Evolutionary conservation across 2,329 filamentous ascomycete species (phyloP), one percentile per base, ranked within the genome.

Genomic region (Hypoxylon sp.): DNA sequence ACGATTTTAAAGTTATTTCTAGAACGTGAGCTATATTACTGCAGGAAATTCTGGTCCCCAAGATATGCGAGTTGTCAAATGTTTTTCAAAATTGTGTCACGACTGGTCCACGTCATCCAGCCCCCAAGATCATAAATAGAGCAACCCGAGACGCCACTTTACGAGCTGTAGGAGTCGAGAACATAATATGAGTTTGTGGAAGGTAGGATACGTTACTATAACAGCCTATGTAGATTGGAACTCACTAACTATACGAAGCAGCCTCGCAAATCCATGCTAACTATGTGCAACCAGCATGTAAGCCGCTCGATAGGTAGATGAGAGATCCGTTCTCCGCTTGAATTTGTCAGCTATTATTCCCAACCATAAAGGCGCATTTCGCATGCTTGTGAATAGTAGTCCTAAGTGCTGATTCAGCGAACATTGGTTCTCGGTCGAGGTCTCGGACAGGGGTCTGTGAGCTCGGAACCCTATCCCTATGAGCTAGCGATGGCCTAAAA

Each of bases 61-160:
- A 48, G 29, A 59, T 55, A 59, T 57, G 55, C 50, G 35, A 64
- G 59, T n/a, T 61, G 55, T 54, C 55, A 35, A 61, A 29, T 51
- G 29, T 39, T 55, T 65, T 47, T 26, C 26, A 39, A 44, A 51
- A 19, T 48, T 58, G 63, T 59, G 66, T 55, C 58, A 59, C 59
- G 69, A 71, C 69, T 58, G 59, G 66, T 66, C 69, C 66, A 69
- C 69, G 66, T 69, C 66, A 69, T 67, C 69, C 50, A 66, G 69
- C 69, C 69, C 67, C 69, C 67, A 70, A 67, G 39, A 17, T 44
- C n/a, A 19, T 19, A 51, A 59, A 63, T 31, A 29, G 59, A 61
- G 58, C 47, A 59, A 67, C 58, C 48, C 67, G 39, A 70, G 67
- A 58, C 66, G 69, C 53, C 53, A 17, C 51, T 71, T 71, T 71